Evolutionary conservation across 805 yeast species (phyloP), one percentile per base, ranked within the genome.

Genomic region (Candida michaelii): DNA sequence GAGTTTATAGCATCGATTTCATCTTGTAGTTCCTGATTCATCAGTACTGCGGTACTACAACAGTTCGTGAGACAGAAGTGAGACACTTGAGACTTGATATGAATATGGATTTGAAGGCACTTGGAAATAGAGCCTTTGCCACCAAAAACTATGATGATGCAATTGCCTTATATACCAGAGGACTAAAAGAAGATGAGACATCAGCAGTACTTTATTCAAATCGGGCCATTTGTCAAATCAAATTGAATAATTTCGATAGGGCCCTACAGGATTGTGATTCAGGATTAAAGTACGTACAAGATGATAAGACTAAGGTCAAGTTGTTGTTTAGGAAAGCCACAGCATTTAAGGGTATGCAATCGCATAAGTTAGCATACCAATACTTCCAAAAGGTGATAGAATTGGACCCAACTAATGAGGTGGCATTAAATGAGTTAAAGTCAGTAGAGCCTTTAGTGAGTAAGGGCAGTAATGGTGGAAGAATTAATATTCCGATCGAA

Each of bases 1-100:
- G 97, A 93, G 43, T 87, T 85, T 9, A 91, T 80, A 10, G 96
- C 91, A 30, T 77, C 81, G 14, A 88, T 62, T 56, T 91, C 99
- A 42, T 88, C 93, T 15, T 56, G 56, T 5, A 85, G 63, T 25
- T 82, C 85, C 46, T 76, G 76, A 1, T 66, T 58, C 7, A 59
- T 51, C n/a, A n/a, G n/a, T n/a, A n/a, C n/a, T n/a, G n/a, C n/a
- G n/a, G n/a, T n/a, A n/a, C n/a, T n/a, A n/a, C n/a, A n/a, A n/a
- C n/a, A n/a, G n/a, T n/a, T n/a, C n/a, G n/a, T n/a, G n/a, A n/a
- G n/a, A n/a, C n/a, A n/a, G n/a, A n/a, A n/a, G n/a, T n/a, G n/a
- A n/a, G n/a, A n/a, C n/a, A n/a, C n/a, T n/a, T n/a, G n/a, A n/a
- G n/a, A n/a, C n/a, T n/a, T n/a, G n/a, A n/a, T n/a, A n/a, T n/a